These are phyloP conservation scores for Blastobotrys peoriensis DNA, from an alignment of 805 yeast species.

Conservation along the genomic window DNA sequence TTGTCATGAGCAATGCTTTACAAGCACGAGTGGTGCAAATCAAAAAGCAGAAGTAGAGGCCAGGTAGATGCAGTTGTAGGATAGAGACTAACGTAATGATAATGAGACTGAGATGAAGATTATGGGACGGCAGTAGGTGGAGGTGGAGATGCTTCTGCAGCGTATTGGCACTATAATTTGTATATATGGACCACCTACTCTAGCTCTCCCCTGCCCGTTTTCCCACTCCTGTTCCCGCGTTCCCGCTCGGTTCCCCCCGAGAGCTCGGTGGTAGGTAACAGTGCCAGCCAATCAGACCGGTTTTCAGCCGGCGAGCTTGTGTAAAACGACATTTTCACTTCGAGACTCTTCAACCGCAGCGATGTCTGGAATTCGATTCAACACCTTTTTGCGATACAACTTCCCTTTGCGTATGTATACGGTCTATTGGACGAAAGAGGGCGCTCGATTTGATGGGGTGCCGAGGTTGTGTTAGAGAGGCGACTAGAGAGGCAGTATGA, in stretches of 20 bases:
- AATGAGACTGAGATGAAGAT: background rate
- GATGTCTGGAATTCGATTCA: conserved; percentile 6
- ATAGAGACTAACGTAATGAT: too few species aligned
- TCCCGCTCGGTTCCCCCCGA: background rate
- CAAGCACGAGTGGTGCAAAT: conserved; percentile 17
- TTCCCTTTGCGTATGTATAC: conserved; percentile 7
- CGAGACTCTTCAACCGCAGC: background rate
- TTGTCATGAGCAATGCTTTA: conserved; percentile 22
- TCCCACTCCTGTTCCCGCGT: background rate
- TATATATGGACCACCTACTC: too few species aligned
- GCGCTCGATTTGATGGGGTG: background rate
- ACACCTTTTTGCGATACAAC: conserved; percentile 8
- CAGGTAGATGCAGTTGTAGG: too few species aligned
- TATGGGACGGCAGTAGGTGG: too few species aligned
- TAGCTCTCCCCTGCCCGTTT: background rate
- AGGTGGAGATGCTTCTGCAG: too few species aligned
- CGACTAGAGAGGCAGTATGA: too few species aligned
- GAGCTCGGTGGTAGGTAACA: background rate
- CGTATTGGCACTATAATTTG: too few species aligned
- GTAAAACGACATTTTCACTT: background rate
- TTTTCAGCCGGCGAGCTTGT: background rate
- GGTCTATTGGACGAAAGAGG: background rate
- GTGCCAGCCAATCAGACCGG: background rate
- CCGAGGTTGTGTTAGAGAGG: too few species aligned
- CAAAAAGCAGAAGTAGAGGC: background rate